phyloP scores from a whole-genome alignment of 129 eudicot genomes.

The Ambrosia trifida region DNA sequence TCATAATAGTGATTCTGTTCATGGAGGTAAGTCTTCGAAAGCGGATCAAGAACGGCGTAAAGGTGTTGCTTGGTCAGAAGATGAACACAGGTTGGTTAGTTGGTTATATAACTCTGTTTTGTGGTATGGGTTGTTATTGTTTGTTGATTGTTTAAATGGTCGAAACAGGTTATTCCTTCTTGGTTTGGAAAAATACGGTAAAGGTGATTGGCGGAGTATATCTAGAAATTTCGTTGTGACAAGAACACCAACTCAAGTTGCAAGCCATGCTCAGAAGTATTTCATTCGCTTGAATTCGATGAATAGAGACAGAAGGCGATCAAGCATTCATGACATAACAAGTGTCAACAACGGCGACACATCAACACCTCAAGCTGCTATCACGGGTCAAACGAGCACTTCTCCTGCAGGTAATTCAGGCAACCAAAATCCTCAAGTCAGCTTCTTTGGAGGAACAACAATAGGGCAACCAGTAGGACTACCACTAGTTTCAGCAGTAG shows the following conservation, averaged over 20 bases:
- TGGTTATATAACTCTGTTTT: not conserved
- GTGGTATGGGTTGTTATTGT: not conserved
- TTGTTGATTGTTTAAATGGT: not conserved
- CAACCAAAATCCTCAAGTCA: conserved; percentile 25
- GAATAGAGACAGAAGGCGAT: conserved; percentile 57
- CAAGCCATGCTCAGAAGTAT: conserved; percentile 68
- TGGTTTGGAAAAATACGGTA: conserved; percentile 60
- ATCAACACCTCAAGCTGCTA: conserved; percentile 36
- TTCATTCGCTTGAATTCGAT: conserved; percentile 54
- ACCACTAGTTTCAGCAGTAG: conserved; percentile 37
- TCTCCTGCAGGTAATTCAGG: conserved; percentile 37
- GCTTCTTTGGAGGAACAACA: conserved; percentile 18
- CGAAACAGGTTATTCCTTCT: conserved; percentile 58
- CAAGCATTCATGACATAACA: conserved; percentile 69
- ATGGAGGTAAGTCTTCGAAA: conserved; percentile 61
- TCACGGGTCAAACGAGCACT: conserved; percentile 44
- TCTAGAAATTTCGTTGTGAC: conserved; percentile 57
- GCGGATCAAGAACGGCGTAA: conserved; percentile 66
- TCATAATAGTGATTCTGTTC: conserved; percentile 41
- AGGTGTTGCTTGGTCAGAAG: conserved; percentile 86
- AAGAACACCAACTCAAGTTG: conserved; percentile 68
- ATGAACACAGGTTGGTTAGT: conserved; percentile 63
- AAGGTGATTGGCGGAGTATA: conserved; percentile 73
- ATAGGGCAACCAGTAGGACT: conserved; percentile 25
- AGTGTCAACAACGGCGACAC: conserved; percentile 46